phyloP scores from a whole-genome alignment of 2,329 filamentous ascomycete genomes.

The Phymatotrichopsis omnivora region DNA sequence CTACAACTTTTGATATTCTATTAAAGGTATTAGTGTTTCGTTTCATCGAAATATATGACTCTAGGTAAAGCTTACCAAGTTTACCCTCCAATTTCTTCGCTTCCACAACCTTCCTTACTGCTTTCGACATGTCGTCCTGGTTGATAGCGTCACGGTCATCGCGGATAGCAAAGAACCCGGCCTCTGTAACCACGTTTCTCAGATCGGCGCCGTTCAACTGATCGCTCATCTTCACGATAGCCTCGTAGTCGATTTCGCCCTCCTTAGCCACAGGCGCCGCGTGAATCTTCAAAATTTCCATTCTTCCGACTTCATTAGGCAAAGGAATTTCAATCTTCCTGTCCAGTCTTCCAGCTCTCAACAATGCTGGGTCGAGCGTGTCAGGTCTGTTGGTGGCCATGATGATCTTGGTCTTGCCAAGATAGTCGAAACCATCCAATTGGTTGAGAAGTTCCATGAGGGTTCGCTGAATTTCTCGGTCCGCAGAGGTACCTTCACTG shows the following conservation, averaged over 20 bases:
- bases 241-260: constrained; percentile 97
- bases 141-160: constrained; percentile 93
- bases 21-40: constrained; percentile 5
- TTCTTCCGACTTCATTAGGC: constrained; percentile 87
- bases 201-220: constrained; percentile 95
- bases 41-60: background rate
- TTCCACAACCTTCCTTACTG: constrained; percentile 92
- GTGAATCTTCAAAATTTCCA: constrained; percentile 98
- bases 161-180: constrained; percentile 95
- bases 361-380: constrained; percentile 83
- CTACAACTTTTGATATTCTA: constrained; percentile 88
- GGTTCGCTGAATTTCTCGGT: constrained; percentile 95
- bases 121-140: constrained; percentile 99
- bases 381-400: constrained; percentile 99
- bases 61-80: constrained; percentile 42
- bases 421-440: constrained; percentile 96
- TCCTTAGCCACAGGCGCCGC: constrained; percentile 75
- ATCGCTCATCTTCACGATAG: constrained; percentile 99
- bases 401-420: constrained; percentile 99
- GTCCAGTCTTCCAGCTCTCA: constrained; percentile 87
- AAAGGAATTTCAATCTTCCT: constrained; percentile 96
- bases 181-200: constrained; percentile 95
- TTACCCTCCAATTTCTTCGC: constrained; percentile 98
- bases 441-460: constrained; percentile 98
- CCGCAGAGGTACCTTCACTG: constrained; percentile 92